These are phyloP conservation scores for Ophiocordyceps sinensis DNA, from an alignment of 2,329 filamentous ascomycete species.

Conservation along the genomic window DNA sequence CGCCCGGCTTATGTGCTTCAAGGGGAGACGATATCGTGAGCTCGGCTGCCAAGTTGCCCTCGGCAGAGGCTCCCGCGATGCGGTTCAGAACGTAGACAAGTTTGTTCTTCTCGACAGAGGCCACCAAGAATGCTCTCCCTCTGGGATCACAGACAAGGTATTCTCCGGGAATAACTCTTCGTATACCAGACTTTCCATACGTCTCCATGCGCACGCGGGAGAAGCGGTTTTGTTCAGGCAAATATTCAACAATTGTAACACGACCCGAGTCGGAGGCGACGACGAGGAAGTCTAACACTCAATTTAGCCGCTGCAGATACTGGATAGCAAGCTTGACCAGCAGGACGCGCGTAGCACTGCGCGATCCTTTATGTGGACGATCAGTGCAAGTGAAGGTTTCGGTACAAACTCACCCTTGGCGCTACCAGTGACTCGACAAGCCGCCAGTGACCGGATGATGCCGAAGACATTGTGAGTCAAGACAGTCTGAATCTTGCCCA, in stretches of 20 bases:
- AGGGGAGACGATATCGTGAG: conserved; percentile 94
- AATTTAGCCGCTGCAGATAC: neutral
- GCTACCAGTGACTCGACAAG: conserved; percentile 85
- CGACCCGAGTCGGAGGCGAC: conserved; percentile 91
- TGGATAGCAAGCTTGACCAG: neutral
- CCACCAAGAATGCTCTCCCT: conserved; percentile 85
- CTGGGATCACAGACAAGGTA: conserved; percentile 94
- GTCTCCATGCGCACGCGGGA: conserved; percentile 88
- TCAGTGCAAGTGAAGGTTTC: neutral
- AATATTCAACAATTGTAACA: conserved; percentile 86
- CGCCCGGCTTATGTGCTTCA: conserved; percentile 88
- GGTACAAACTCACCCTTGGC: conserved; percentile 66
- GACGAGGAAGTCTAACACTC: conserved; percentile 75
- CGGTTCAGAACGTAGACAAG: conserved; percentile 97
- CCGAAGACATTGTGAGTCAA: conserved; percentile 92
- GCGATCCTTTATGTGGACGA: too few relatives aligned
- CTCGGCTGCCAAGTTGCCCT: conserved; percentile 27
- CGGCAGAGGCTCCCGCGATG: conserved; percentile 48
- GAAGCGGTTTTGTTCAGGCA: conserved; percentile 75
- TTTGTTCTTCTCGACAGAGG: conserved; percentile 96
- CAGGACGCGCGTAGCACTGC: too few relatives aligned
- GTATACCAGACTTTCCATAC: conserved; percentile 91
- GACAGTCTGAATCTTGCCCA: conserved; percentile 74
- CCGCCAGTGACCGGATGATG: conserved; percentile 77
- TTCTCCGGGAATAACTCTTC: conserved; percentile 87